phyloP scores from a whole-genome alignment of 2,329 filamentous ascomycete species.

The Lasiodiplodia hormozganensis region DNA sequence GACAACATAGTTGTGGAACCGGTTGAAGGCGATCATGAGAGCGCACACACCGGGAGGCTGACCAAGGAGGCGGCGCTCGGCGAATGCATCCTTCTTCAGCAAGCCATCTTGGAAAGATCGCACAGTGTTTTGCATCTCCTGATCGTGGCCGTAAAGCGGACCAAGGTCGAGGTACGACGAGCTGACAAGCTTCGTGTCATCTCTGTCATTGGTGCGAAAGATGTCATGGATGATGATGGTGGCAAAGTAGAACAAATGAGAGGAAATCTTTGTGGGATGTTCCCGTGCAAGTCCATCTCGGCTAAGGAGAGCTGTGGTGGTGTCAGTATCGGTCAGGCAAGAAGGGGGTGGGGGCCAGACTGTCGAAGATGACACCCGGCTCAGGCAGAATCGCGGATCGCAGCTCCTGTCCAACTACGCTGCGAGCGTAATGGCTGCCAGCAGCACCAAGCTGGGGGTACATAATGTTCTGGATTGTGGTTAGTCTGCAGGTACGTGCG shows the following conservation, averaged over 20 bases:
- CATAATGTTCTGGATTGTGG: conserved; percentile 53
- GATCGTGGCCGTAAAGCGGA: conserved; percentile 71
- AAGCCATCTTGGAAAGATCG: conserved; percentile 67
- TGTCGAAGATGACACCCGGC: conserved; percentile 13
- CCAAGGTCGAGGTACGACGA: conserved; percentile 74
- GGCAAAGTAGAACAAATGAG: conserved; percentile 74
- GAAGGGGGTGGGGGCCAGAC: conserved; percentile 35
- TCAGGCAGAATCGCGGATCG: conserved; percentile 50
- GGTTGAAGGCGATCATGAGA: conserved; percentile 67
- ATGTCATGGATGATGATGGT: conserved; percentile 64
- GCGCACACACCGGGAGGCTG: conserved; percentile 68
- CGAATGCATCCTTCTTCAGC: conserved; percentile 70
- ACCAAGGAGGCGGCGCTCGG: conserved; percentile 65
- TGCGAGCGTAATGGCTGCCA: conserved; percentile 67
- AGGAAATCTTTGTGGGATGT: conserved; percentile 71
- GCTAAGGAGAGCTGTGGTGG: conserved; percentile 65
- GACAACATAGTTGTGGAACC: conserved; percentile 82
- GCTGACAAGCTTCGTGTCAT: conserved; percentile 66
- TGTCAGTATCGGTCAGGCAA: conserved; percentile 66
- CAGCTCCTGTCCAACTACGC: conserved; percentile 60
- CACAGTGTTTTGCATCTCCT: conserved; percentile 67
- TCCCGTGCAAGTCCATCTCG: conserved; percentile 61
- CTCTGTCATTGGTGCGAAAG: conserved; percentile 65
- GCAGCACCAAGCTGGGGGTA: conserved; percentile 67
- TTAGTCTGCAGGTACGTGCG: conserved; percentile 46